Evolutionary conservation across 192 early-diverging fungal genomes (phyloP), one percentile per base, ranked within the genome.

Genomic region (Podila verticillata): DNA sequence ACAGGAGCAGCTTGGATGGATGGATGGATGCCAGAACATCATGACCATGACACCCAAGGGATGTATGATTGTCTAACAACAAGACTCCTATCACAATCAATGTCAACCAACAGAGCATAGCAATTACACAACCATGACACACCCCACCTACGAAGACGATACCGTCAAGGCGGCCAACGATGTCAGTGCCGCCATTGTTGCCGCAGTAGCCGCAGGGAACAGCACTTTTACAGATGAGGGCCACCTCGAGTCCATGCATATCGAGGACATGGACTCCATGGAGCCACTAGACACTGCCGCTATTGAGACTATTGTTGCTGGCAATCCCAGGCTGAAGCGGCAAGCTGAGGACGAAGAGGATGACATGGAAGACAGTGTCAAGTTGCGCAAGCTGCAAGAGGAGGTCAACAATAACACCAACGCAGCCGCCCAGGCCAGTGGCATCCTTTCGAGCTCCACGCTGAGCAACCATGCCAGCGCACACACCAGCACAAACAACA

Each of bases 331-430:
- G 8, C 70, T 58, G 44, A 80, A 80, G 64, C 60, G 77, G 30
- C 65, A 65, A 1, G 63, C 63, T 1, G 77, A 72, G 35, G 77
- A 80, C 30, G 77, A 80, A 8, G 74, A 60, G 9, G 77, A 72
- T 8, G 56, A 63, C 6, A 72, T 72, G 26, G 70, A 72, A 8
- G 77, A 80, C n/a, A 72, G 61, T 66, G 77, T 68, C 60, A 80
- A 80, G 70, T 61, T 80, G 7, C 69, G 77, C 35, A 80, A 65
- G 57, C 56, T 80, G 7, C 77, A 80, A 31, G 77, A 80, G 12
- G 77, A 80, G 20, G 70, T 80, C 44, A 80, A 80, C 65, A 80
- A 80, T 56, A 80, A 80, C 35, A 65, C 77, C 5, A 80, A 72
- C 22, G 77, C 70, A 4, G 70, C 70, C 54, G 77, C 77, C 7